A percentile compares a stretch with the other conserved stretches of the same genome.
phyloP scores from a whole-genome alignment of 257 asterid genomes.

The Schizonepeta tenuifolia region DNA sequence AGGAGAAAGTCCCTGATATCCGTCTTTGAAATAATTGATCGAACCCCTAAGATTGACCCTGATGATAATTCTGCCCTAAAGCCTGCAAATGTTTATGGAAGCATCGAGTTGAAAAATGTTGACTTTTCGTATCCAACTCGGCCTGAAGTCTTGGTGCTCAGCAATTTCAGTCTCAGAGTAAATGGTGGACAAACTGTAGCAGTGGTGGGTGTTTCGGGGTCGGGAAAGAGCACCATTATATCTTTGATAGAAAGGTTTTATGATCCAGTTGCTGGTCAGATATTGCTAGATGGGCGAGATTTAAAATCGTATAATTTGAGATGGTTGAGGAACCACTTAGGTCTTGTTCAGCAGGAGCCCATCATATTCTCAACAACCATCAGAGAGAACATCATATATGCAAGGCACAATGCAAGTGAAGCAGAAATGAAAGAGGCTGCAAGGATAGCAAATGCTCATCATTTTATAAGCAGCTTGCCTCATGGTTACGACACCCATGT shows the following conservation, averaged over 20 bases:
- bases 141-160: conserved; percentile 90
- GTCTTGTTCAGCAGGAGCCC: conserved; percentile 98
- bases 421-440: conserved; percentile 99
- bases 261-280: conserved; percentile 95
- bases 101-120: conserved; percentile 88
- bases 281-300: conserved; percentile 89
- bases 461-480: conserved; percentile 98
- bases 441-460: conserved; percentile 98
- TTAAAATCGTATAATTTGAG: conserved; percentile 85
- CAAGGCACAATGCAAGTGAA: conserved; percentile 99
- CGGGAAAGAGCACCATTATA: conserved; percentile 97
- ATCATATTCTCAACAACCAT: conserved; percentile 95
- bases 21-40: conserved; percentile 93
- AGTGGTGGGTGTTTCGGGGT: conserved; percentile 97
- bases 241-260: conserved; percentile 89
- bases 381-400: conserved; percentile 91
- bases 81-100: conserved; percentile 98
- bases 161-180: conserved; percentile 95
- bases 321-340: conserved; percentile 98
- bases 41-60: conserved; percentile 91
- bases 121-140: conserved; percentile 96
- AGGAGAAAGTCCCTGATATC: conserved; percentile 86
- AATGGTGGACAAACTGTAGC: conserved; percentile 98
- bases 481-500: conserved; percentile 99
- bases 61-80: conserved; percentile 90